Percentiles rank a stretch among this genome's conserved stretches.
Evolutionary conservation across 139 green algal genomes (phyloP).

Genomic region (Astrephomene gubernaculifera): DNA sequence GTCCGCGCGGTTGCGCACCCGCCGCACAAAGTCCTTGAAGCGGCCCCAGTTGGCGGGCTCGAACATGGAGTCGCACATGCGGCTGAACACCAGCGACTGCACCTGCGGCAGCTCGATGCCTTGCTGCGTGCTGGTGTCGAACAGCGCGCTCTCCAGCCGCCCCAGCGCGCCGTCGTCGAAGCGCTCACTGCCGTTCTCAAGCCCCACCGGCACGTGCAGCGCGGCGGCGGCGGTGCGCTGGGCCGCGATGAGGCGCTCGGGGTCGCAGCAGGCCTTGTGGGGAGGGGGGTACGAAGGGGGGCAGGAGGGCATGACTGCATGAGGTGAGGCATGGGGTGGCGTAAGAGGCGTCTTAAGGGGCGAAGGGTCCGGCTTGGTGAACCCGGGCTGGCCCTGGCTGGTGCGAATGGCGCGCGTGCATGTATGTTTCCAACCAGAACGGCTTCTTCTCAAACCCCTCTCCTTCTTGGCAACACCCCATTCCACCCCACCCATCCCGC

Average conservation of each 20-base stretch:
- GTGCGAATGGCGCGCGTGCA: too few relatives aligned
- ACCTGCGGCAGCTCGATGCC: constrained; percentile 56
- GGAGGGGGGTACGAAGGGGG: not conserved
- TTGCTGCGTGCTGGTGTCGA: constrained; percentile 31
- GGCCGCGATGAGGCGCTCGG: constrained; percentile 57
- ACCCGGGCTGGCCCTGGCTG: too few relatives aligned
- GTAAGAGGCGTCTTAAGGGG: too few relatives aligned
- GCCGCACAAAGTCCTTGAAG: constrained; percentile 65
- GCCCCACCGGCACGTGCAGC: constrained; percentile 53
- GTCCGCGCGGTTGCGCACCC: constrained; percentile 49
- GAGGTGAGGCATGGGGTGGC: not conserved
- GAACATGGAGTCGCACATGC: constrained; percentile 72
- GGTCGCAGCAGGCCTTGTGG: constrained; percentile 47
- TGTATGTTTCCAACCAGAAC: too few relatives aligned
- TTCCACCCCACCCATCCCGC: too few relatives aligned
- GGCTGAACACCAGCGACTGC: constrained; percentile 54
- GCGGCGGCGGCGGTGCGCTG: constrained; percentile 61
- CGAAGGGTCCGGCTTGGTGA: too few relatives aligned
- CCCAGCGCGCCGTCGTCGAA: constrained; percentile 61
- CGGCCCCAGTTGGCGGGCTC: constrained; percentile 65
- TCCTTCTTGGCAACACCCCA: too few relatives aligned
- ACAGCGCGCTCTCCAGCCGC: constrained; percentile 55
- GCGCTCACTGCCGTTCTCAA: constrained; percentile 50
- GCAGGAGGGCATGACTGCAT: not conserved
- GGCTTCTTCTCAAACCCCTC: too few relatives aligned